Base-by-base conservation (phyloP, 352 stramenopile genomes). In the Pythium guiyangense region DNA sequence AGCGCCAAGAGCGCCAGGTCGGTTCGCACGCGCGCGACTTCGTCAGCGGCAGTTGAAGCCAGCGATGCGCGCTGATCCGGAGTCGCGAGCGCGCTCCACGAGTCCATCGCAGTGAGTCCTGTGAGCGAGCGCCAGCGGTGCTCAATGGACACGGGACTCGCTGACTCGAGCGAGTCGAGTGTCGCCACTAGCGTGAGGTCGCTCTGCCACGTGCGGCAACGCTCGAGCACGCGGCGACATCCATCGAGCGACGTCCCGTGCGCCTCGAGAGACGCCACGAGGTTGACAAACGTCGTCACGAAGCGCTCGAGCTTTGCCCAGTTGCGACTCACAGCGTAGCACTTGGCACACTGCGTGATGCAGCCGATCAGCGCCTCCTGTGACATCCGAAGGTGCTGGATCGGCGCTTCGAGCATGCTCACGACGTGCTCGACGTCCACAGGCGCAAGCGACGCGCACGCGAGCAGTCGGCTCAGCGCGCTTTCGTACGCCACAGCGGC, bases 311-410 rank as follows among this genome's bases (percentile, higher is more conserved):
- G 49, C 44, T 73, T 73, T 0, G 35, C 50, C 79, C 79, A 89
- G n/a, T 74, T 58, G 22, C 59, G 63, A n/a, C 82, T 26, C 46
- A 54, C 60, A 25, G 56, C 56, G 42, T 82, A 84, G 45, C 79
- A 87, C 42, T 66, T 67, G 15, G 76, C 69, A 27, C 72, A 84
- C 18, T 83, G 74, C 29, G 70, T 70, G 44, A 89, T 53, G 31
- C 76, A 82, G 17, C 67, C 70, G 4, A 80, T 37, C 12, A 89
- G 44, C 20, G 66, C 49, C 25, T 60, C 34, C 10, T 60, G 48
- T 2, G 74, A 81, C 37, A 89, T 65, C n/a, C 66, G 59, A 44
- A 81, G 42, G 37, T 63, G 55, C 20, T 18, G 54, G 44, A 77
- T 69, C 9, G 71, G 64, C 25, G 34, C 55, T 56, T 72, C 60